Evolutionary conservation across 164 flowering plant genomes (phyloP), one percentile per base, ranked within the genome.

Genomic region (Tetrastigma voinierianum): DNA sequence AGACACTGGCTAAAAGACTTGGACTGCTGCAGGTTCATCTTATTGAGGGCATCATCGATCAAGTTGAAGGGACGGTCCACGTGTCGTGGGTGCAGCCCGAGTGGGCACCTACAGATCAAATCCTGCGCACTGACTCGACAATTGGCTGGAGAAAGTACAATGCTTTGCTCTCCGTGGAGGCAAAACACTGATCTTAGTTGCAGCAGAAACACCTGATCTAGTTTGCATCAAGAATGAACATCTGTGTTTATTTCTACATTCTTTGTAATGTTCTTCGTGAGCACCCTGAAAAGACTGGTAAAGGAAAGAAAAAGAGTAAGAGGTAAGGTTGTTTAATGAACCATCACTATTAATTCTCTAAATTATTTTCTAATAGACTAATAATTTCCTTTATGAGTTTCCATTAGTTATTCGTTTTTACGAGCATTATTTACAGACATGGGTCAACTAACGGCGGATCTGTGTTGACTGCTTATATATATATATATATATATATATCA

Each of bases 51-150:
- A 88, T 89, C 64, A 87, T 95, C 52, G 97, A 95, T 81, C 94
- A 92, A 80, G 99, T 95, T 17, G 97, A 89, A 17, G 96, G 93
- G 58, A 89, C 93, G 0, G 96, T 95, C 51, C 88, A 92, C 54
- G 89, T 95, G 15, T 92, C 99, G 5, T 89, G 99, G 99, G 97
- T 90, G 70, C 96, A 92, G 66, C 99, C 97, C 4, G 99, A 76
- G 97, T 95, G 66, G 96, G 94, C 12, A 84, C 90, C 76, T 87
- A 7, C 99, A 95, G 75, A 84, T 92, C 84, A 84, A 80, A 67
- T 86, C 99, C 73, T 92, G 80, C 82, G 96, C 11, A 85, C 63
- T 84, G 88, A 32, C 79, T 89, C 69, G 97, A 92, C 72, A 77
- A 63, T 63, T 95, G 97, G 99, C 20, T 86, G 74, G 92, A 69